A percentile compares a stretch with the other conserved stretches of the same genome.
Conservation (phyloP, 2,329 filamentous ascomycete genomes). For the Phialophora verrucosa region DNA sequence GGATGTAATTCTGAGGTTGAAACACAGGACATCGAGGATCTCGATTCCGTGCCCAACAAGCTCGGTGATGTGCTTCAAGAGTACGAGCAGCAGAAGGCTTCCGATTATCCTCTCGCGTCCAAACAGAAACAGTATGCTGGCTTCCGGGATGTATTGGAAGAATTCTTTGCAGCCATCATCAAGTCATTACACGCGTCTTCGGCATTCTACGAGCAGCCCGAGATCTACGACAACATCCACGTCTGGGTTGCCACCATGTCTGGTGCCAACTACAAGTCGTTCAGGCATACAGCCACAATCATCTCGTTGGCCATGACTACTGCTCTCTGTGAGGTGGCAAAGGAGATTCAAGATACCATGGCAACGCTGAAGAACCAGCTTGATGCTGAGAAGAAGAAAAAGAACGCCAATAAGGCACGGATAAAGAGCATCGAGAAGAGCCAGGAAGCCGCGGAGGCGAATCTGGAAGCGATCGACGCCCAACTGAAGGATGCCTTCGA, state of each 20-base stretch:
- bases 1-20: slow-evolving; percentile 82
- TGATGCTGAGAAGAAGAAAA: slow-evolving; percentile 76
- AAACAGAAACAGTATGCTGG: slow-evolving; percentile 75
- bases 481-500: slow-evolving; percentile 87
- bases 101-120: slow-evolving; percentile 89
- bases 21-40: slow-evolving; percentile 82
- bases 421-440: slow-evolving; percentile 74
- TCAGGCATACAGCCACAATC: slow-evolving; percentile 90
- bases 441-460: slow-evolving; percentile 71
- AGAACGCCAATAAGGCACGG: slow-evolving; percentile 76
- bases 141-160: slow-evolving; percentile 77
- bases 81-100: slow-evolving; percentile 80
- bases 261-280: slow-evolving; percentile 82
- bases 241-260: slow-evolving; percentile 92
- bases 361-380: slow-evolving; percentile 79
- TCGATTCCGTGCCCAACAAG: slow-evolving; percentile 80
- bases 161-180: slow-evolving; percentile 80
- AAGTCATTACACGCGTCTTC: slow-evolving; percentile 81
- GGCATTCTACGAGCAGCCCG: slow-evolving; percentile 74
- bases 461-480: slow-evolving; percentile 71
- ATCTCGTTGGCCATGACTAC: slow-evolving; percentile 80
- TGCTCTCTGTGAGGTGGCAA: slow-evolving; percentile 74
- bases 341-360: slow-evolving; percentile 71
- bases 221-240: slow-evolving; percentile 85
- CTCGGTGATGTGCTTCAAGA: slow-evolving; percentile 85